Evolutionary conservation across 306 rosid genomes (phyloP), one percentile per base, ranked within the genome.

Genomic region (Cicer chorassanicum): DNA sequence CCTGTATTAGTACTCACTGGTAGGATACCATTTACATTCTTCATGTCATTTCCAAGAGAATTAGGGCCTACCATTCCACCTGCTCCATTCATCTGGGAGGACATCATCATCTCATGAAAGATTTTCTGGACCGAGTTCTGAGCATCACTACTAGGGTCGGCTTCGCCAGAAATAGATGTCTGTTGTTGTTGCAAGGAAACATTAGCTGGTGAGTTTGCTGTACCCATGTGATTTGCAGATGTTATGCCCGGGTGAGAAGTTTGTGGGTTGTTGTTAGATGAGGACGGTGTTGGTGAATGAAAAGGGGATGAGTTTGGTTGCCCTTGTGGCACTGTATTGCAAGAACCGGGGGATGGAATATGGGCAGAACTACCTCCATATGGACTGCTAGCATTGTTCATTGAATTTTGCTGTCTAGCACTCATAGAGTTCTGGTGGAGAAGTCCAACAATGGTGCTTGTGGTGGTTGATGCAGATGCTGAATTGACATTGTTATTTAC

Each of bases 341-440:
- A 87, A 48, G 97, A 88, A 71, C 89, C 89, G 13, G 99, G 99
- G 49, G 99, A 92, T 40, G 99, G 91, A 67, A 92, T 84, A 83
- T 90, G 96, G 78, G 86, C 89, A 50, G 96, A 86, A 81, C 76
- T 82, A 74, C 91, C 97, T 18, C 96, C 98, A 74, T 91, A 90
- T 2, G 97, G 97, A 76, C 92, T 93, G 88, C 82, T 86, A 51
- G 89, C 87, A 80, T 91, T 91, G 77, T 88, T 87, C 89, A 89
- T 82, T 6, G 94, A 82, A 75, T 48, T 91, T 77, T 84, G 96
- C 67, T 87, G 98, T 78, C 99, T 84, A 68, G 93, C 88, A 65
- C 87, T 95, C 93, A 92, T 89, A 10, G 99, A 92, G 77, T 95
- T 95, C 72, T 95, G 99, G 79, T 95, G 97, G 51, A 95, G 93